Base-by-base conservation (phyloP, 805 yeast species). In the Dipodascus albidus region DNA sequence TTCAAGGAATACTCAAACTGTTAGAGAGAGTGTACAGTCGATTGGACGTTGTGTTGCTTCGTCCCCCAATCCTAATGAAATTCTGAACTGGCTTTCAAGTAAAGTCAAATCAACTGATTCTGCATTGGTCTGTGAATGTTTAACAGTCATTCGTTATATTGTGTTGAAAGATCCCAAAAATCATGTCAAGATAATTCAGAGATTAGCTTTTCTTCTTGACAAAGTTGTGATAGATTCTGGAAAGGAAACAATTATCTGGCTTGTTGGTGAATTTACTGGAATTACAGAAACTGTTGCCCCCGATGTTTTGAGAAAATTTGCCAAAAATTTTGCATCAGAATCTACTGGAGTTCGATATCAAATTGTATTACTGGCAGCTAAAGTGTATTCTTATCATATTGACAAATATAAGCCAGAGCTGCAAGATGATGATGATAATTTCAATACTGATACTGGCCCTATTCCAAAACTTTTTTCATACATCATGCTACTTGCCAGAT, bases 161-260 rank as follows among this genome's bases (percentile, higher is more conserved):
- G 79, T 89, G 38, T 95, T 87, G 64, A 77, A 75, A 57, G 72
- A 80, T 54, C 78, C 84, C 3, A 64, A 68, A 27, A 73, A 70
- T 20, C 78, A 86, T 55, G 66, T 79, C 31, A 74, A 74, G 31
- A 77, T 83, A 1, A 75, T 85, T 14, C 73, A 79, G 27, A 75
- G 76, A 52, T 69, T 87, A 17, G 70, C 77, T 1, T 59, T 59
- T 14, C 51, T 23, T 44, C 56, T 52, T 23, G 57, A 47, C 41
- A 51, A 9, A 47, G 49, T 58, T 3, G 54, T 58, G 15, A 63
- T 60, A 2, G 54, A 66, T 1, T 57, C 70, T 17, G 95, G 98
- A 0, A 79, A 82, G 58, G 88, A 95, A 1, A 85, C 91, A 49
- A 82, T 90, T 9, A 75, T 91, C 3, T 93, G 98, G 98, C 74